Evolutionary conservation across 805 yeast species (phyloP), one percentile per base, ranked within the genome.

Genomic region (Candida ficus): DNA sequence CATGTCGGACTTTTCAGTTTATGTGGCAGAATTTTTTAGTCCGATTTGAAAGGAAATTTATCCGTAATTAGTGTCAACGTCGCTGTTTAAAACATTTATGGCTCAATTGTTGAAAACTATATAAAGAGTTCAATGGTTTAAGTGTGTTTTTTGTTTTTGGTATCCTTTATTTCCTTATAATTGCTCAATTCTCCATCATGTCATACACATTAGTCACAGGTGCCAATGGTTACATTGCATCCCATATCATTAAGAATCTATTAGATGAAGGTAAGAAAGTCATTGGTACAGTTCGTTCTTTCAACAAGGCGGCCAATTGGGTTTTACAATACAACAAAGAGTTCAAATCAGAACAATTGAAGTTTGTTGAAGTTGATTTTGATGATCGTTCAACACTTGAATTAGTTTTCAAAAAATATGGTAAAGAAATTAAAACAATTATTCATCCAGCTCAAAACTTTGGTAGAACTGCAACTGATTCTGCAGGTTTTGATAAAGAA

Each of bases 381-480:
- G 34, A 26, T 10, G 38, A 37, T n/a, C 21, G 18, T 8, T n/a
- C 12, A 4, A 18, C 41, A n/a, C 19, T 42, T 28, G 30, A 33
- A 13, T 8, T 11, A 4, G 27, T 32, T 8, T 38, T 42, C 31
- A 35, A 21, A 13, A 34, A 35, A 7, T 17, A 26, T 19, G 35
- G 16, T 21, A 16, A 18, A 5, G 35, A 38, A 2, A 42, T 42
- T 14, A 29, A 32, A 6, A 35, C 25, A 6, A 16, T 42, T 9
- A 42, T 42, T 18, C 45, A 42, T 28, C 39, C 42, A 20, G 45
- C 45, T 18, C 45, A 42, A 20, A 27, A 38, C 14, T 42, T 42
- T 27, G 45, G 37, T 27, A 34, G 19, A 17, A 16, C 10, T 30
- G 33, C 35, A 2, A 33, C 21, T 7, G 31, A 36, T 25, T 25